Conservation (phyloP, 129 eudicot genomes). For the Ambrosia trifida region DNA sequence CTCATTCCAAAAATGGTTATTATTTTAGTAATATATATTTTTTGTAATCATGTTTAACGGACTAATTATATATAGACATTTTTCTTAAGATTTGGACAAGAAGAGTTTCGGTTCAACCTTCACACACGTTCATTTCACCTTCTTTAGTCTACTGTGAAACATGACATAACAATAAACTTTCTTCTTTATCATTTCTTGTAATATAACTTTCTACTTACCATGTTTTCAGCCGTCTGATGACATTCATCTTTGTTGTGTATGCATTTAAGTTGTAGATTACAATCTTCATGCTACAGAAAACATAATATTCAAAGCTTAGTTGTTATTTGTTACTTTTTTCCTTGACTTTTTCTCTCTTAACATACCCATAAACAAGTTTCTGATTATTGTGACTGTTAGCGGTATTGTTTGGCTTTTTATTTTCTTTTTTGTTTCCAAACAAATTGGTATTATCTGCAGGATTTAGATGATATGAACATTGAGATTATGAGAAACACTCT, state of each 20-base stretch:
- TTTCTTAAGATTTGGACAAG: no score
- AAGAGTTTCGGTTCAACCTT: background rate
- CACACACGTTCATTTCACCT: background rate
- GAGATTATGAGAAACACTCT: constrained; percentile 96
- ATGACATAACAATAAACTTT: background rate
- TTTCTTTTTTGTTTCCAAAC: background rate
- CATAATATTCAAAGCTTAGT: background rate
- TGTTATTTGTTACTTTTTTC: background rate
- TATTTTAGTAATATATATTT: background rate
- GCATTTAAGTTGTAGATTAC: background rate
- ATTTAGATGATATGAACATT: constrained; percentile 98
- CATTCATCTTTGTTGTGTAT: background rate
- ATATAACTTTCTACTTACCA: background rate
- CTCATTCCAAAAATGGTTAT: background rate
- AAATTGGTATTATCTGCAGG: constrained; percentile 42
- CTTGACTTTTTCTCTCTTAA: constrained; percentile 3
- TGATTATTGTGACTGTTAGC: background rate
- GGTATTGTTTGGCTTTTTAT: background rate
- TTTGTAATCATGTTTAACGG: background rate
- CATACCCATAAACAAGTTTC: background rate
- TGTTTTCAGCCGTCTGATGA: background rate
- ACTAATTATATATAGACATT: background rate
- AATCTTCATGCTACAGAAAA: constrained; percentile 10
- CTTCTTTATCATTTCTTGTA: background rate
- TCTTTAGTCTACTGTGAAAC: background rate